These are phyloP conservation scores for Lentinula lateritia DNA, from an alignment of 768 basidiomycete species.

Conservation along the genomic window DNA sequence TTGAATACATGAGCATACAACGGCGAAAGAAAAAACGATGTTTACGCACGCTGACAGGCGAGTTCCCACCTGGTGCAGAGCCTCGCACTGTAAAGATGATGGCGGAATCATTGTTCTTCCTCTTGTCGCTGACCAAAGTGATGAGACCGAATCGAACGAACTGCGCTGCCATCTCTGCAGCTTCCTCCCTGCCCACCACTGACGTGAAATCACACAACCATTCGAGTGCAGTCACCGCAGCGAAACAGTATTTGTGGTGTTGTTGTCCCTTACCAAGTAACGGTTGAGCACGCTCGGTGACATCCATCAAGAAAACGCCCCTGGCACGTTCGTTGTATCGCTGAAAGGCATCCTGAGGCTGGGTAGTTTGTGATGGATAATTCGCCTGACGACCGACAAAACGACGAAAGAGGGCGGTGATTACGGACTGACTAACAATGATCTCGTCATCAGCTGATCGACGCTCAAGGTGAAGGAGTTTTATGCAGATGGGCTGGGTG, in stretches of 20 bases:
- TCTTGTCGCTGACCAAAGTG: conserved; percentile 81
- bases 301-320: conserved; percentile 66
- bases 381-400: conserved; percentile 89
- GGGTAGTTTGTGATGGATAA: conserved; percentile 46
- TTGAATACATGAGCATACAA: conserved; percentile 11
- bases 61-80: conserved; percentile 67
- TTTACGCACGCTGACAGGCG: conserved; percentile 62
- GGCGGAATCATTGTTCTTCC: conserved; percentile 86
- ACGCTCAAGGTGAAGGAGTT: conserved; percentile 94
- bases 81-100: conserved; percentile 92
- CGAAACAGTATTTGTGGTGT: conserved; percentile 69
- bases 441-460: conserved; percentile 94
- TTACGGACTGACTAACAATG: conserved; percentile 88
- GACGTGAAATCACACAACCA: conserved; percentile 99
- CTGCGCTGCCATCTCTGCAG: conserved; percentile 95
- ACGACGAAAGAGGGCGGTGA: conserved; percentile 93
- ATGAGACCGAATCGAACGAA: conserved; percentile 95
- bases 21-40: conserved; percentile 3
- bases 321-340: conserved; percentile 78
- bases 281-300: conserved; percentile 60
- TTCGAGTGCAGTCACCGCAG: conserved; percentile 83
- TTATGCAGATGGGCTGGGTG: conserved; percentile 94
- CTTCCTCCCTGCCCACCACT: conserved; percentile 92
- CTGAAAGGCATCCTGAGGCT: conserved; percentile 54
- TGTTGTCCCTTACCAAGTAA: conserved; percentile 41